Evolutionary conservation across 345 rosid genomes (phyloP), one percentile per base, ranked within the genome.

Genomic region (Salix koriyanagi): DNA sequence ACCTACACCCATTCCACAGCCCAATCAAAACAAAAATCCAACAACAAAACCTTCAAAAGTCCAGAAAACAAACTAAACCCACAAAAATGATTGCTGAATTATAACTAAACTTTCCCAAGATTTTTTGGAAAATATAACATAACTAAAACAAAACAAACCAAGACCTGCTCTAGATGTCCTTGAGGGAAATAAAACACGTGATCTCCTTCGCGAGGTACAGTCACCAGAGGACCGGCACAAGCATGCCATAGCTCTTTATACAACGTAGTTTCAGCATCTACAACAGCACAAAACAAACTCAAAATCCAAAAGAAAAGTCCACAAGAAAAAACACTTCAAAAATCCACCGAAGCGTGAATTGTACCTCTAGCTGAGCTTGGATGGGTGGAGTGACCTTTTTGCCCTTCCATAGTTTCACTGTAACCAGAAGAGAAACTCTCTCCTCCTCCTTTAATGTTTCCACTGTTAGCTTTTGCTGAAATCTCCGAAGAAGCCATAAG

Each of bases 141-240:
- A 67, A 37, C 28, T 19, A 41, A 21, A 7, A 61, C 23, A 14
- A 46, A n/a, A 25, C 3, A 36, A 39, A 34, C 25, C 67, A 65
- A 37, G 15, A 84, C 90, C 86, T 89, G 92, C 78, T 89, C 92
- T 16, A 89, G 84, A 52, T 89, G 92, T 36, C 92, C 92, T 36
- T 87, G 89, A 34, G 90, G 92, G 79, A 89, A 89, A 78, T 87
- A 89, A 70, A 73, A 85, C 3, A 89, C 90, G 25, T 79, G 80
- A 50, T 87, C 90, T 32, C 81, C 82, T 37, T 76, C 75, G 19
- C 84, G 83, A 44, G 90, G 92, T 54, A 89, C 84, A 60, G 86
- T 84, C 56, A 87, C 89, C 25, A 87, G 82, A 56, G 90, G 90
- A 25, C 92, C 92, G 6, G 90, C 92, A 74, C 92, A 87, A 6